Conservation (phyloP, 2,329 filamentous ascomycete genomes). For the Alternaria triticina region DNA sequence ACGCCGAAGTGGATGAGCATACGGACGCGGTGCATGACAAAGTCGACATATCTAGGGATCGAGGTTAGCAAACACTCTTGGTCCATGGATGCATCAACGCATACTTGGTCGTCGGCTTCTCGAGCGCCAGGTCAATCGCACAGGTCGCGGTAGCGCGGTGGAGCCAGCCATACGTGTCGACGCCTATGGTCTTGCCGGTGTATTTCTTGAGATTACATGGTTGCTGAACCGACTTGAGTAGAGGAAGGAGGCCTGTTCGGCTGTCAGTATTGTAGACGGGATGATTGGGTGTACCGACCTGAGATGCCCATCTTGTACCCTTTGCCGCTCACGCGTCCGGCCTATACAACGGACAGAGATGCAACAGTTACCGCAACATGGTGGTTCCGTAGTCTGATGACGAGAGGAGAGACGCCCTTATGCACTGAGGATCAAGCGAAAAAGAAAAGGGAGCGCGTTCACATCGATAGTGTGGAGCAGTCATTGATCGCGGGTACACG, state of each 20-base stretch:
- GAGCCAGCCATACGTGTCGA: constrained; percentile 98
- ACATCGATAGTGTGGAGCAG: constrained; percentile 23
- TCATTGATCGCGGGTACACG: constrained; percentile 23
- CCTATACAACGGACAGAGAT: constrained; percentile 27
- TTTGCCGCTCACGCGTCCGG: constrained; percentile 37
- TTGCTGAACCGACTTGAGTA: constrained; percentile 96
- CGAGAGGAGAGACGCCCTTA: constrained; percentile 3
- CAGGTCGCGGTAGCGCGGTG: constrained; percentile 91
- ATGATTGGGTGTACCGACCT: constrained; percentile 39
- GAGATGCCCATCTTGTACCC: constrained; percentile 49
- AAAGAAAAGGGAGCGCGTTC: constrained; percentile 7
- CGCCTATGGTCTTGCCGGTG: constrained; percentile 84
- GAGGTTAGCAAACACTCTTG: constrained; percentile 13
- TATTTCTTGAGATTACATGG: constrained; percentile 87
- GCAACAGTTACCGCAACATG: constrained; percentile 28
- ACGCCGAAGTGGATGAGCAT: constrained; percentile 95
- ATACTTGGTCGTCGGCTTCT: constrained; percentile 85
- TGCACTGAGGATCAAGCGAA: constrained; percentile 1
- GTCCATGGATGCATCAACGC: constrained; percentile 30
- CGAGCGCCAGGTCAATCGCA: constrained; percentile 87
- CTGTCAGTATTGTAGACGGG: constrained; percentile 23
- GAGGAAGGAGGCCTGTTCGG: constrained; percentile 76
- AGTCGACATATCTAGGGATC: constrained; percentile 79
- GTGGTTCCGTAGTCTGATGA: neutral
- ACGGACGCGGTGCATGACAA: constrained; percentile 84